These are phyloP conservation scores for Fusarium begoniae DNA, from an alignment of 2,329 filamentous ascomycete genomes.

Conservation along the genomic window DNA sequence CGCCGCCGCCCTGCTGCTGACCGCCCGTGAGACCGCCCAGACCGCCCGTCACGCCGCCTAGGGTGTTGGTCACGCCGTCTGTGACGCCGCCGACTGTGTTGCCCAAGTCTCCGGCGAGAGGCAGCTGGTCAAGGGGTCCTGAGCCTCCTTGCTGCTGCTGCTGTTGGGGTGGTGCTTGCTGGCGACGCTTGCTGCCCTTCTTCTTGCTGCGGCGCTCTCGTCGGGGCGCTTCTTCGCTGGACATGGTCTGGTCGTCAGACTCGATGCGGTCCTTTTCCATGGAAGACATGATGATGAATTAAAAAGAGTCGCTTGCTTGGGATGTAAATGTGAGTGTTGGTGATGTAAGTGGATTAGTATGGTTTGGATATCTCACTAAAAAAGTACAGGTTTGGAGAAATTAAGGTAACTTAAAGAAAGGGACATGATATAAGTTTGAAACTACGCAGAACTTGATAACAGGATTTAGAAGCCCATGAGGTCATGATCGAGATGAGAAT, in stretches of 20 bases:
- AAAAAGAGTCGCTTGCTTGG: neutral
- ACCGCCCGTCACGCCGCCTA: constrained; percentile 52
- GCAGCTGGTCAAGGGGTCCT: constrained; percentile 50
- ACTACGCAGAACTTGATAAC: constrained; percentile 34
- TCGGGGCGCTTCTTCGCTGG: constrained; percentile 39
- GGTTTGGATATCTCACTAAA: constrained; percentile 2
- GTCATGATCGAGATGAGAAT: constrained; percentile 41
- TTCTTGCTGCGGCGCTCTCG: constrained; percentile 42
- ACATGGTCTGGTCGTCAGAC: constrained; percentile 37
- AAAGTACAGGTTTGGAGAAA: constrained; percentile 13
- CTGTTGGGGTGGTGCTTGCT: constrained; percentile 35
- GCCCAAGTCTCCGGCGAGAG: constrained; percentile 48
- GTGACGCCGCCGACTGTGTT: constrained; percentile 53
- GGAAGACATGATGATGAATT: constrained; percentile 38
- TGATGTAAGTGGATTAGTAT: constrained; percentile 9
- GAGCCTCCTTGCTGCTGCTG: constrained; percentile 25
- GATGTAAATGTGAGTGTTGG: neutral
- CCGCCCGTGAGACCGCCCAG: constrained; percentile 52
- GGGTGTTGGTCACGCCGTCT: constrained; percentile 53
- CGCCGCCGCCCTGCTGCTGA: constrained; percentile 48
- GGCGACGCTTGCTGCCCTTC: constrained; percentile 45
- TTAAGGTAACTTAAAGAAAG: constrained; percentile 9
- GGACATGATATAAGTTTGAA: constrained; percentile 38
- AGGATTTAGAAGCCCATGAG: constrained; percentile 45
- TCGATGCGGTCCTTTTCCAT: constrained; percentile 44